phyloP scores from a whole-genome alignment of 345 rosid species.

The Physaria fendleri region DNA sequence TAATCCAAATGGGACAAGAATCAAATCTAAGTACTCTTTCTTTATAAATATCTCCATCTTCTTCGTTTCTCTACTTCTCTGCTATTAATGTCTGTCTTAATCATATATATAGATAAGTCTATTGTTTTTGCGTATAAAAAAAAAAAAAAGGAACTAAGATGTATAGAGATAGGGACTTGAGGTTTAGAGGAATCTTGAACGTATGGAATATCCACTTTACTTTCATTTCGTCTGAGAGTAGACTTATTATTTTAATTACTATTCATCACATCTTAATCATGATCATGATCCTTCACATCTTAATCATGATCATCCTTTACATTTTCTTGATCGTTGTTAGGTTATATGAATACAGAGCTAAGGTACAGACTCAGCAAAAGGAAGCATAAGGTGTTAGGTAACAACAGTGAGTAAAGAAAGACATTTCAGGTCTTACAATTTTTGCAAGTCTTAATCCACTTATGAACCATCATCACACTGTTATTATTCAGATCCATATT shows the following conservation, averaged over 20 bases:
- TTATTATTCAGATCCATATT: constrained; percentile 1
- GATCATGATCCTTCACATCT: constrained; percentile 43
- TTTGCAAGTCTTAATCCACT: background rate
- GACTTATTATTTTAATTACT: background rate
- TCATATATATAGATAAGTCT: background rate
- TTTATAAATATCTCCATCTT: constrained; percentile 34
- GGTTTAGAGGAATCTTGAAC: constrained; percentile 25
- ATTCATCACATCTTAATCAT: too few species aligned
- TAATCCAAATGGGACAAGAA: constrained; percentile 60
- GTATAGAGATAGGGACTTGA: background rate
- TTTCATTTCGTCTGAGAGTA: constrained; percentile 8
- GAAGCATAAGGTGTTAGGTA: constrained; percentile 33
- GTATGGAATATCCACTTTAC: constrained; percentile 31
- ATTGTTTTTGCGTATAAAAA: constrained; percentile 2
- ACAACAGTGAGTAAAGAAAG: background rate
- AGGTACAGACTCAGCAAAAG: constrained; percentile 47
- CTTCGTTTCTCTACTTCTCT: constrained; percentile 16
- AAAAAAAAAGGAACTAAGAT: constrained; percentile 11
- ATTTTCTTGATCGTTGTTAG: constrained; percentile 51
- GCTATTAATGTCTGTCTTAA: background rate
- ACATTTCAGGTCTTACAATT: background rate
- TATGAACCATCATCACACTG: background rate
- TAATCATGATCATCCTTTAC: constrained; percentile 57
- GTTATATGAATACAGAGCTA: constrained; percentile 45
- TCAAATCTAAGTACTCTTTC: constrained; percentile 61